Base-by-base conservation (phyloP, 805 yeast species). In the Wickerhamomyces queroliae region DNA sequence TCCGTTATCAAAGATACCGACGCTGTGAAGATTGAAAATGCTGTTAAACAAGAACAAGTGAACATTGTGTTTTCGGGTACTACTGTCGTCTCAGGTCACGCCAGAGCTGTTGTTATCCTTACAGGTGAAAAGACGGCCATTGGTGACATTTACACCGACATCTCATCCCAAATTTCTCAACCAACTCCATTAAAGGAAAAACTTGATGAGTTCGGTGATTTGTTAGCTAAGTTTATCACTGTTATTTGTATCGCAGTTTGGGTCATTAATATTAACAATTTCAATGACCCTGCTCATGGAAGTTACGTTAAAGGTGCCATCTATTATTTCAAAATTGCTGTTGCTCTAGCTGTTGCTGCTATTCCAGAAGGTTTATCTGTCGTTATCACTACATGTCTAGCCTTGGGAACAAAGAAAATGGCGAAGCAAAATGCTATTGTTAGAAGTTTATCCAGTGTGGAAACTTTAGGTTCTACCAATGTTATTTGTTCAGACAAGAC, bases 401-500 rank as follows among this genome's bases (percentile, higher is more conserved):
- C 74, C 13, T 62, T 74, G 25, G 70, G 76, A 19, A 76, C 80
- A 5, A 58, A 61, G 31, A 62, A 64, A 42, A 74, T 76, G 78
- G 67, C 65, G 21, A 63, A 66, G 39, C 62, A 63, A 43, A 67
- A 72, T 28, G 69, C 76, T 16, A 62, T 74, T 38, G 72, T 73
- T 32, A 69, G 74, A 48, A 59, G 67, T 9, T 54, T 74, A 34
- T 55, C 76, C 10, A 66, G 70, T 35, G 75, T 75, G 24, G 83
- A 78, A 53, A 77, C 83, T 11, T 61, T 78, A 47, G 83, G 83
- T 7, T 70, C 76, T 6, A 73, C 77, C 8, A 72, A 73, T 50
- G 76, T 55, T 41, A 58, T 68, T 30, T 68, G 72, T 45, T 63
- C 66, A 26, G 73, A 67, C 46, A 68, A 68, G 40, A 68, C 73